phyloP scores from a whole-genome alignment of 768 basidiomycete genomes.

The Termitomyces sp. region DNA sequence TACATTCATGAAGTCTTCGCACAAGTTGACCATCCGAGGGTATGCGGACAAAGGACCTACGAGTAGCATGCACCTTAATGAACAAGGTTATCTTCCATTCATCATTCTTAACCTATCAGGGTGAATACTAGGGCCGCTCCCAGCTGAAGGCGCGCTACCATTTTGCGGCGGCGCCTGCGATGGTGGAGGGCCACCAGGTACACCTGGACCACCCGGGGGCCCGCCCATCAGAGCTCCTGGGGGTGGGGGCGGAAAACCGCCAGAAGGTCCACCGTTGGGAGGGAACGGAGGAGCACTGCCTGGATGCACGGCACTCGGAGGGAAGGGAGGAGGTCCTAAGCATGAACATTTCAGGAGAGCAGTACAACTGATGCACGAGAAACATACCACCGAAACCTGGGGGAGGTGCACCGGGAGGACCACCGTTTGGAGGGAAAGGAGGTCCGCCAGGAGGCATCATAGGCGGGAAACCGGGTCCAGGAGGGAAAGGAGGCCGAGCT shows the following conservation, averaged over 20 bases:
- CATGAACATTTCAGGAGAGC: not conserved
- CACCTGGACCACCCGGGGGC: slow-evolving; percentile 37
- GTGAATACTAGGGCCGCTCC: slow-evolving; percentile 64
- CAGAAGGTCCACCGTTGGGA: slow-evolving; percentile 3
- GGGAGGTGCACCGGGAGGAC: slow-evolving; percentile 37
- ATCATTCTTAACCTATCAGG: slow-evolving; percentile 84
- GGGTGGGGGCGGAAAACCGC: slow-evolving; percentile 37
- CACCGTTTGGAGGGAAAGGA: slow-evolving; percentile 67
- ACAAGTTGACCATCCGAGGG: not conserved
- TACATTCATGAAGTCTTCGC: not conserved
- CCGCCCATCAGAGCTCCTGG: slow-evolving; percentile 48
- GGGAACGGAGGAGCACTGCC: slow-evolving; percentile 3
- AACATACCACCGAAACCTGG: slow-evolving; percentile 44
- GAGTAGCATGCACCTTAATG: not conserved
- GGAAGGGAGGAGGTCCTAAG: slow-evolving; percentile 6
- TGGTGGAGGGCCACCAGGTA: slow-evolving; percentile 30
- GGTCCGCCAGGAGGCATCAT: slow-evolving; percentile 54
- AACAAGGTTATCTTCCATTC: slow-evolving; percentile 27
- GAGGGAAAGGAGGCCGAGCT: slow-evolving; percentile 72
- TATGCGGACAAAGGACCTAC: not conserved
- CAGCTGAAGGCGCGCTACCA: slow-evolving; percentile 22
- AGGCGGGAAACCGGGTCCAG: slow-evolving; percentile 51
- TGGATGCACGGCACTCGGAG: slow-evolving; percentile 2
- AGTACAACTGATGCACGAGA: not conserved
- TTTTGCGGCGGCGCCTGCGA: slow-evolving; percentile 25